These are phyloP conservation scores for Colletotrichum sansevieriae DNA, from an alignment of 2,329 filamentous ascomycete genomes.

Conservation along the genomic window DNA sequence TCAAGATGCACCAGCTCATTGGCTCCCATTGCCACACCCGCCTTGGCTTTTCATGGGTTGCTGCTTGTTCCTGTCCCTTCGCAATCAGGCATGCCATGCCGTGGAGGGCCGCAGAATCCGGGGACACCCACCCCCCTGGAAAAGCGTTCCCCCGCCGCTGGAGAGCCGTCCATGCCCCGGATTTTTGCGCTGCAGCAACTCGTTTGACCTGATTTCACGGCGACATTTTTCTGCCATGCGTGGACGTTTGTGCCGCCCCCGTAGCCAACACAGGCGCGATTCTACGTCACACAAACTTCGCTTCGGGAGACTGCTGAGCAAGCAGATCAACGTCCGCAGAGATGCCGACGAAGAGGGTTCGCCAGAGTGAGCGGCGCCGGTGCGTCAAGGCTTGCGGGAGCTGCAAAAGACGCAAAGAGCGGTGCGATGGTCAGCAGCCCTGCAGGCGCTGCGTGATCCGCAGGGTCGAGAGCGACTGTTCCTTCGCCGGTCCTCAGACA, in stretches of 20 bases:
- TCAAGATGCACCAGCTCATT: conserved; percentile 3
- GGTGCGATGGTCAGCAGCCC: conserved; percentile 47
- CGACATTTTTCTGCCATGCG: conserved; percentile 6
- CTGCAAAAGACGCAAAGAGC: conserved; percentile 49
- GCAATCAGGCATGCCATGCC: conserved; percentile 4
- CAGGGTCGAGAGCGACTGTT: conserved; percentile 44
- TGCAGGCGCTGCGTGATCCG: conserved; percentile 46
- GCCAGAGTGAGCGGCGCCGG: conserved; percentile 44
- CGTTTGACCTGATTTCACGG: background rate
- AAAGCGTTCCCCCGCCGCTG: background rate
- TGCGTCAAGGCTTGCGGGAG: conserved; percentile 46
- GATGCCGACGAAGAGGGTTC: conserved; percentile 45
- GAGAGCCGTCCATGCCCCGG: background rate
- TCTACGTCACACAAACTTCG: background rate
- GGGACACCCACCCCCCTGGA: conserved; percentile 17
- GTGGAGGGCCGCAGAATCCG: conserved; percentile 10
- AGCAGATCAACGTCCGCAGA: background rate
- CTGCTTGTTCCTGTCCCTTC: background rate
- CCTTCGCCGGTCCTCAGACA: conserved; percentile 33
- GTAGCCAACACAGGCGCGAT: conserved; percentile 4
- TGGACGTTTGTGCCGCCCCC: background rate
- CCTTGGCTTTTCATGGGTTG: background rate
- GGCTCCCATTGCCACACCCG: background rate
- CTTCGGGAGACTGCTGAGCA: background rate
- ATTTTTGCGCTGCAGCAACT: conserved; percentile 2